Evolutionary conservation across 768 basidiomycete genomes (phyloP).

Genomic region (Suillus brevipes): DNA sequence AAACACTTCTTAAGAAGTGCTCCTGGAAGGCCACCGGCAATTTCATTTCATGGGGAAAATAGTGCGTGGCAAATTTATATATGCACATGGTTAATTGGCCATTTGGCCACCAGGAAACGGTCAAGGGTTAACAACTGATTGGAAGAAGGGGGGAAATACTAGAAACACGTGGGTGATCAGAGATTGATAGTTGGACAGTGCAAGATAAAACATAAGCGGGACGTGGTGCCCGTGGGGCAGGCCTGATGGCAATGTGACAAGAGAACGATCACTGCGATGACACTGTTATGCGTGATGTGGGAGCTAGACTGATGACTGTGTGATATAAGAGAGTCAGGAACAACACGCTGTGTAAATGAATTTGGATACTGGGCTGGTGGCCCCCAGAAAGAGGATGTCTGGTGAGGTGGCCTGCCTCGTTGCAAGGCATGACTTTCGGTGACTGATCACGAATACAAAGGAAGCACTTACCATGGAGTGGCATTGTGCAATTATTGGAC

Average conservation of each 20-base stretch:
- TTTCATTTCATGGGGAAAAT: slow-evolving; percentile 4
- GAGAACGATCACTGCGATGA: background rate
- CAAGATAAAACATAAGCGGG: slow-evolving; percentile 5
- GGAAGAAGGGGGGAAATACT: background rate
- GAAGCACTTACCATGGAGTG: background rate
- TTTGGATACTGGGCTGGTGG: background rate
- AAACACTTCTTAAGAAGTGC: background rate
- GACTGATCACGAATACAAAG: slow-evolving; percentile 1
- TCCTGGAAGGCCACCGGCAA: background rate
- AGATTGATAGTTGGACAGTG: background rate
- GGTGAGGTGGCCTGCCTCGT: slow-evolving; percentile 9
- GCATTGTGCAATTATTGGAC: background rate
- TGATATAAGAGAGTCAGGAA: slow-evolving; percentile 2
- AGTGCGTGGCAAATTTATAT: slow-evolving; percentile 4
- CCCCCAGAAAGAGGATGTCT: slow-evolving; percentile 8
- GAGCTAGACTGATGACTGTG: slow-evolving; percentile 2
- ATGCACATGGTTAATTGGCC: background rate
- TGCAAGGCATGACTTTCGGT: slow-evolving; percentile 1
- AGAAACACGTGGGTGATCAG: background rate
- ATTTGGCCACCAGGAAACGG: background rate
- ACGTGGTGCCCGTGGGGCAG: slow-evolving; percentile 6
- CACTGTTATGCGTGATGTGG: slow-evolving; percentile 1
- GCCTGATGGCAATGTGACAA: background rate
- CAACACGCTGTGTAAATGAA: background rate
- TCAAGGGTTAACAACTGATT: background rate